Conservation (phyloP, 2,329 filamentous ascomycete species). For the Calonectria pteridis region DNA sequence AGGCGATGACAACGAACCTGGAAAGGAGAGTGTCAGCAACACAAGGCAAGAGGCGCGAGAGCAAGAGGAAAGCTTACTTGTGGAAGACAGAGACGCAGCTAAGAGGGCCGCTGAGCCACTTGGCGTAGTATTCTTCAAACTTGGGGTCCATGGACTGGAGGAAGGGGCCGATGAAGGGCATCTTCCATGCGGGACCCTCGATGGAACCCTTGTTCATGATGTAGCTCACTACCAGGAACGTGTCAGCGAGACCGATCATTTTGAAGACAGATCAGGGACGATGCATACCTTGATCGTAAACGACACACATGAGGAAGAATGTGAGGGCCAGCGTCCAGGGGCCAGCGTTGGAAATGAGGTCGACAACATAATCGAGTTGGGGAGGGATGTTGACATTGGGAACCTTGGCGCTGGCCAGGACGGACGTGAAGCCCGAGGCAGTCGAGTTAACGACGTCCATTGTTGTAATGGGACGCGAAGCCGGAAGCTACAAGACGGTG, state of each 20-base stretch:
- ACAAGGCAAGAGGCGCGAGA: too few relatives aligned
- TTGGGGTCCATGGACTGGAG: constrained; percentile 91
- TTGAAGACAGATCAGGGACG: background rate
- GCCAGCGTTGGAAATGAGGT: constrained; percentile 68
- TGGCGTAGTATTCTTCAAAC: constrained; percentile 89
- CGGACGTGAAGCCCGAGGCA: constrained; percentile 78
- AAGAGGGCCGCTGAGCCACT: constrained; percentile 91
- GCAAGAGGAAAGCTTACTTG: constrained; percentile 73
- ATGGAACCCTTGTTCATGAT: constrained; percentile 81
- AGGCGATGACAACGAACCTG: constrained; percentile 97
- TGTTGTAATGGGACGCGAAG: constrained; percentile 29
- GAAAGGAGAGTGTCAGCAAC: constrained; percentile 22
- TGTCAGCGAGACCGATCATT: constrained; percentile 33
- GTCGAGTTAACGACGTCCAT: constrained; percentile 72
- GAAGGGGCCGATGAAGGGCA: constrained; percentile 95
- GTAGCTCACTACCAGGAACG: constrained; percentile 73
- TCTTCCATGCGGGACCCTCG: constrained; percentile 79
- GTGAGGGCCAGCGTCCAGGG: constrained; percentile 75
- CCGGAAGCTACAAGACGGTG: constrained; percentile 9
- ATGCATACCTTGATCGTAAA: constrained; percentile 90
- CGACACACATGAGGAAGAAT: constrained; percentile 76
- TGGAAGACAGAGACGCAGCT: constrained; percentile 99
- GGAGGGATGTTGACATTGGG: constrained; percentile 63
- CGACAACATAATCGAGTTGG: constrained; percentile 68
- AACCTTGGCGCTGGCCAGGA: constrained; percentile 71